These are phyloP conservation scores for Stephanodiscus minutulus DNA, from an alignment of 108 stramenopile genomes.

Conservation along the genomic window DNA sequence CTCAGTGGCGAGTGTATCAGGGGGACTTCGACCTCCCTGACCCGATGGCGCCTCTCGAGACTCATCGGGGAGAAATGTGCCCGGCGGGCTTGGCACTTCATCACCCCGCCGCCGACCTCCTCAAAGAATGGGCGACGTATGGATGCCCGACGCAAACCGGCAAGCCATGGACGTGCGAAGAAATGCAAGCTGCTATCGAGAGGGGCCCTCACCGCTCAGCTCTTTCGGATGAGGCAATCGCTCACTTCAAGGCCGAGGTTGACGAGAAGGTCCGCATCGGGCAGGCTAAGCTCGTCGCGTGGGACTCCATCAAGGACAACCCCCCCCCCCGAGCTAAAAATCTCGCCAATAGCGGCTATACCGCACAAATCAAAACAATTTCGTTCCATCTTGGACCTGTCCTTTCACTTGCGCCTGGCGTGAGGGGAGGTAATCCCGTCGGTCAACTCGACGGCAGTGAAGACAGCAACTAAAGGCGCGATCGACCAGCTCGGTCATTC, in stretches of 20 bases:
- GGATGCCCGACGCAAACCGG: conserved; percentile 6
- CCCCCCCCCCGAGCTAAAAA: not conserved
- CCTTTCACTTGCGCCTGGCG: not conserved
- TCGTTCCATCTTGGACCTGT: not conserved
- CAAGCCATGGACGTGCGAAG: conserved; percentile 4
- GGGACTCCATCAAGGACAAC: conserved; percentile 3
- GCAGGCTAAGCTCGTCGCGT: not conserved
- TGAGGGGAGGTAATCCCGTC: not conserved
- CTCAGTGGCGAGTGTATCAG: not conserved
- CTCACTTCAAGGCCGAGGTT: not conserved
- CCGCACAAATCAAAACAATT: not conserved
- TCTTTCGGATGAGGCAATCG: conserved; percentile 1
- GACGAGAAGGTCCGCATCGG: not conserved
- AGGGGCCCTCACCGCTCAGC: conserved; percentile 15
- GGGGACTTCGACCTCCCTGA: conserved; percentile 9
- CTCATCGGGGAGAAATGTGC: not conserved
- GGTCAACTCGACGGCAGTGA: not conserved
- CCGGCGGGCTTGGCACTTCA: not conserved
- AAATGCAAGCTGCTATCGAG: conserved; percentile 6
- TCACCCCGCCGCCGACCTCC: not conserved
- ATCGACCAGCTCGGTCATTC: not conserved
- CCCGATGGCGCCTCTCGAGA: not conserved
- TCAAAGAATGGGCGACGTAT: conserved; percentile 7
- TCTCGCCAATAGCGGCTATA: conserved; percentile 8
- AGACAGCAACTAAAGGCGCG: not conserved